Evolutionary conservation across 345 rosid genomes (phyloP).

Genomic region (Eucalyptus leucophloia): DNA sequence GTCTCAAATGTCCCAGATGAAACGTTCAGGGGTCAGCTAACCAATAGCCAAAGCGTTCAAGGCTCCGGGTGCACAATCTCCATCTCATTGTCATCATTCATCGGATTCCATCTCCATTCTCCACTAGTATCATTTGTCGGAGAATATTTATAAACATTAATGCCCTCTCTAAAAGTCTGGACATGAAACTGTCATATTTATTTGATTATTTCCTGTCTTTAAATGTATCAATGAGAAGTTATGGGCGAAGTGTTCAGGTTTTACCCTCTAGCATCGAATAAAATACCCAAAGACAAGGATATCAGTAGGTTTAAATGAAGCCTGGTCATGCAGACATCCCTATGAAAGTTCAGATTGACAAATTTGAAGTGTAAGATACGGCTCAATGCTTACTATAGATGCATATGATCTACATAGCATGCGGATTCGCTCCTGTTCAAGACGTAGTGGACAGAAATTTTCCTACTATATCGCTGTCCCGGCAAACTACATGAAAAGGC

Average conservation of each 20-base stretch:
- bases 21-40: background rate
- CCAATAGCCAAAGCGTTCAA: background rate
- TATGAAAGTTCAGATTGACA: background rate
- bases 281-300: background rate
- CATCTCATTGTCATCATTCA: background rate
- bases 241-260: background rate
- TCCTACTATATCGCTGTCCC: background rate
- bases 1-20: background rate
- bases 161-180: background rate
- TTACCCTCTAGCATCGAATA: background rate
- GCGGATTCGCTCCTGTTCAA: background rate
- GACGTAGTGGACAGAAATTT: background rate
- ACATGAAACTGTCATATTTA: background rate
- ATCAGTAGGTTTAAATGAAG: background rate
- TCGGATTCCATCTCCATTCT: background rate
- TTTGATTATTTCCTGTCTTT: background rate
- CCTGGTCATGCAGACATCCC: background rate
- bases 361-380: background rate
- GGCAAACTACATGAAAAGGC: background rate
- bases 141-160: background rate
- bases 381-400: background rate
- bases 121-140: background rate
- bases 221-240: background rate
- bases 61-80: background rate
- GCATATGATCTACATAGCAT: background rate